Evolutionary conservation across 352 stramenopile genomes (phyloP).

Genomic region (Achlya hypogyna): DNA sequence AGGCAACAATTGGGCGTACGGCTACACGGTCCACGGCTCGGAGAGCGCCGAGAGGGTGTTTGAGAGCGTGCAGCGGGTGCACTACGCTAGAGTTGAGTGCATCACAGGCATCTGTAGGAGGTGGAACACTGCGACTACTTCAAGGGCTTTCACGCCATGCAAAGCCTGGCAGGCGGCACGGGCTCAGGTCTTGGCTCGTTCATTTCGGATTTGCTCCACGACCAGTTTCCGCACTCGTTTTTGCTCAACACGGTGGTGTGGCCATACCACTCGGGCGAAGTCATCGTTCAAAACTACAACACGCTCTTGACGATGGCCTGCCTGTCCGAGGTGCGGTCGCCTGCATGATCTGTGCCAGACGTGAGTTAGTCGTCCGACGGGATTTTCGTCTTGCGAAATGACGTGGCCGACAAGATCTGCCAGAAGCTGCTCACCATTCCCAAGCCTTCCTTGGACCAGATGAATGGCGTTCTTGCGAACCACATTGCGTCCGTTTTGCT

Average conservation of each 20-base stretch:
- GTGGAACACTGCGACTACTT: constrained; percentile 60
- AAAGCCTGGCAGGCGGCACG: constrained; percentile 81
- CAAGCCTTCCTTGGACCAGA: constrained; percentile 46
- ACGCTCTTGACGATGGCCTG: constrained; percentile 77
- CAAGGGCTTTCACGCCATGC: constrained; percentile 58
- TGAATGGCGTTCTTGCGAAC: constrained; percentile 53
- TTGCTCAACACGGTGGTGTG: constrained; percentile 73
- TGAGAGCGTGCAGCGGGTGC: constrained; percentile 43
- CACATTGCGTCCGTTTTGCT: constrained; percentile 52
- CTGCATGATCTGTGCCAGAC: neutral
- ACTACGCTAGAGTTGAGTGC: neutral
- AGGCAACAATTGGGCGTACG: constrained; percentile 74
- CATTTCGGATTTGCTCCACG: constrained; percentile 58
- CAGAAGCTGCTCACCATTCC: constrained; percentile 40
- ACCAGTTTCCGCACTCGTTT: constrained; percentile 43
- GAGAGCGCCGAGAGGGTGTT: constrained; percentile 33
- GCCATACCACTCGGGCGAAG: constrained; percentile 74
- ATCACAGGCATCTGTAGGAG: constrained; percentile 29
- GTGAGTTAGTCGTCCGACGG: constrained; percentile 28
- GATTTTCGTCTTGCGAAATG: constrained; percentile 68
- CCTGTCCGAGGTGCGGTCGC: constrained; percentile 34
- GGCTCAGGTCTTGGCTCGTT: constrained; percentile 81
- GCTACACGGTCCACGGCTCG: constrained; percentile 44
- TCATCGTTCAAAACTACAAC: constrained; percentile 89
- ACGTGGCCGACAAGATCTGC: constrained; percentile 46